A percentile compares a stretch with the other conserved stretches of the same genome.
Evolutionary conservation across 1,284 basidiomycete species (phyloP).

Genomic region (Takashimella koratensis): DNA sequence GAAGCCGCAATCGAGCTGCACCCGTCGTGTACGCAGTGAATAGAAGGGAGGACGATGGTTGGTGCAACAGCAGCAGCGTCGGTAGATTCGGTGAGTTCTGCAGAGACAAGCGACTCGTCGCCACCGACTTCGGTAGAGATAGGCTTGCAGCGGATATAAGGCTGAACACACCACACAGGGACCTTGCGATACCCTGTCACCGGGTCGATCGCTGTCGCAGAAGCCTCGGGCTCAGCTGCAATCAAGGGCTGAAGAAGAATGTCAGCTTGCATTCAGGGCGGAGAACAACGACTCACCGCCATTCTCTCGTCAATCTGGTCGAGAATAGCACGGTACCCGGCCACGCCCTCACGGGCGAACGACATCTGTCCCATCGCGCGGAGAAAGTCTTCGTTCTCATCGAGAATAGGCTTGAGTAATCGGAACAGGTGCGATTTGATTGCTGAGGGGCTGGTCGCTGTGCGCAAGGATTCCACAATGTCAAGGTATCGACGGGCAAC

Average conservation of each 20-base stretch:
- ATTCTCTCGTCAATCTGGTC: constrained; percentile 64
- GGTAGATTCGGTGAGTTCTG: background rate
- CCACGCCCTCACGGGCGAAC: constrained; percentile 35
- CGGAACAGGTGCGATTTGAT: constrained; percentile 94
- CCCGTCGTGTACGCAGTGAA: background rate
- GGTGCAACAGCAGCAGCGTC: background rate
- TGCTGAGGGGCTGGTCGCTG: constrained; percentile 67
- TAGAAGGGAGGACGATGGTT: background rate
- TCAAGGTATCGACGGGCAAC: constrained; percentile 83
- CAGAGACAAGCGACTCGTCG: constrained; percentile 13
- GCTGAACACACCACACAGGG: constrained; percentile 81
- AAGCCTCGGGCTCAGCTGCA: constrained; percentile 32
- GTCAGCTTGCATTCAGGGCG: background rate
- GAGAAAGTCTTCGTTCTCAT: constrained; percentile 66
- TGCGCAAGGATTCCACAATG: constrained; percentile 70
- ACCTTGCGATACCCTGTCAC: constrained; percentile 54
- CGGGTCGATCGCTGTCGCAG: constrained; percentile 40
- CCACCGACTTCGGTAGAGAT: constrained; percentile 26
- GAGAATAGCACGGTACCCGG: constrained; percentile 57
- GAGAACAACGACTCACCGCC: constrained; percentile 53
- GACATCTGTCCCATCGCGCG: constrained; percentile 51
- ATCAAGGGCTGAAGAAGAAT: constrained; percentile 28
- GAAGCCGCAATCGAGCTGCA: constrained; percentile 22
- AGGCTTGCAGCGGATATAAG: constrained; percentile 64
- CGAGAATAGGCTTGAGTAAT: constrained; percentile 74